These are phyloP conservation scores for Lentinula aciculospora DNA, from an alignment of 768 basidiomycete species.

Conservation along the genomic window DNA sequence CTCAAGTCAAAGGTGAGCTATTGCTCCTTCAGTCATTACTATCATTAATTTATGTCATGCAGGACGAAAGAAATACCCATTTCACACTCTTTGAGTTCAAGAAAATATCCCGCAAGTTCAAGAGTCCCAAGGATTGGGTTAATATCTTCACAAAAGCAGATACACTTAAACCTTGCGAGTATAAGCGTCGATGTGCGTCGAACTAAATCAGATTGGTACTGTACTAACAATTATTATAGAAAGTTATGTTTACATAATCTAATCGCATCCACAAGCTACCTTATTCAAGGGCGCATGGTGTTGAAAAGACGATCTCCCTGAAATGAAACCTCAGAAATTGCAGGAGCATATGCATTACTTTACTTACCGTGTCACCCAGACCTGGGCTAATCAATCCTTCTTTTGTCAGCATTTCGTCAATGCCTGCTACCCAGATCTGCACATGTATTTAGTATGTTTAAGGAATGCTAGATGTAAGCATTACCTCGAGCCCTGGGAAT, in stretches of 20 bases:
- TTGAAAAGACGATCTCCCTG: conserved; percentile 87
- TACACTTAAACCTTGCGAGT: conserved; percentile 85
- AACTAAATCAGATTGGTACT: not conserved
- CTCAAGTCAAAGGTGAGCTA: conserved; percentile 57
- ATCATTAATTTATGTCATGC: not conserved
- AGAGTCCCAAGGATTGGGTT: conserved; percentile 56
- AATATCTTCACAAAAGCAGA: conserved; percentile 44
- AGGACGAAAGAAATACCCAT: conserved; percentile 83
- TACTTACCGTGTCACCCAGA: conserved; percentile 80
- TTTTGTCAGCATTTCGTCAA: conserved; percentile 65
- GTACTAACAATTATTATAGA: conserved; percentile 1
- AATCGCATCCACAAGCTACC: not conserved
- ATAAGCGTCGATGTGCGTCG: conserved; percentile 65
- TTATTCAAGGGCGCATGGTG: conserved; percentile 40
- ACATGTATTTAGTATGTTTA: not conserved
- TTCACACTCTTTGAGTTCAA: conserved; percentile 81
- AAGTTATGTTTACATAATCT: not conserved
- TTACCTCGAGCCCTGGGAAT: conserved; percentile 79
- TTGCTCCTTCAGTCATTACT: not conserved
- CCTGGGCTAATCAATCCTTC: conserved; percentile 87
- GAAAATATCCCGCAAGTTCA: conserved; percentile 45
- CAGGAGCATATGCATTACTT: not conserved
- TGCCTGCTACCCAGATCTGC: conserved; percentile 86
- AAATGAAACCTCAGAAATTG: not conserved
- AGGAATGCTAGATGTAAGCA: conserved; percentile 7